phyloP scores from a whole-genome alignment of 345 rosid genomes.

The Linum lewisii region DNA sequence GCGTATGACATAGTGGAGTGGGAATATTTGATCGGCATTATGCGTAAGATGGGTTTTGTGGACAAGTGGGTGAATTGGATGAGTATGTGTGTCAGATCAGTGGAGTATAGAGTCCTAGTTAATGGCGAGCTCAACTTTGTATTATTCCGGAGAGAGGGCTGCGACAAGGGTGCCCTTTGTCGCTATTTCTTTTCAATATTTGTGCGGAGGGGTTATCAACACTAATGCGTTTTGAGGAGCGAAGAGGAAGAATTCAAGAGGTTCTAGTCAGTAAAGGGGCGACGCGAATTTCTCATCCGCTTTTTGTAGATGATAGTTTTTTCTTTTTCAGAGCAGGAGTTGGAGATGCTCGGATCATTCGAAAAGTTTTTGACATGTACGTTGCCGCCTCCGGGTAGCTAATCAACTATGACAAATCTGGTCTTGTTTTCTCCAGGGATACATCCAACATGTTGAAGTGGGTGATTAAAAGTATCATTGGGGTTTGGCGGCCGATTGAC shows the following conservation, averaged over 20 bases:
- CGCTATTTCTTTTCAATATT: not conserved
- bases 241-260: not conserved
- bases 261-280: not conserved
- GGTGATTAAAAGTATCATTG: too few species aligned
- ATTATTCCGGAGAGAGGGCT: not conserved
- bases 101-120: not conserved
- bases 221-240: not conserved
- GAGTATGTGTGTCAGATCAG: not conserved
- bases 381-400: not conserved
- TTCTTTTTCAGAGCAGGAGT: slow-evolving; percentile 4
- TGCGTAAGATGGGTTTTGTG: not conserved
- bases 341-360: too few species aligned
- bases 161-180: not conserved
- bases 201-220: not conserved
- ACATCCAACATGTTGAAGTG: too few species aligned
- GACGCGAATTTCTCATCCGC: not conserved
- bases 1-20: not conserved
- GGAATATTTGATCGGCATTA: not conserved
- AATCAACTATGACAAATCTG: not conserved
- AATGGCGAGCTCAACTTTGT: not conserved
- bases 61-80: not conserved
- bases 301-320: not conserved
- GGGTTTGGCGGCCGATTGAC: too few species aligned
- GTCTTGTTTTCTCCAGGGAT: not conserved
- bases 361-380: not conserved